Evolutionary conservation across 176 grass and related monocot genomes (phyloP).

Genomic region (Oryza glaberrima): DNA sequence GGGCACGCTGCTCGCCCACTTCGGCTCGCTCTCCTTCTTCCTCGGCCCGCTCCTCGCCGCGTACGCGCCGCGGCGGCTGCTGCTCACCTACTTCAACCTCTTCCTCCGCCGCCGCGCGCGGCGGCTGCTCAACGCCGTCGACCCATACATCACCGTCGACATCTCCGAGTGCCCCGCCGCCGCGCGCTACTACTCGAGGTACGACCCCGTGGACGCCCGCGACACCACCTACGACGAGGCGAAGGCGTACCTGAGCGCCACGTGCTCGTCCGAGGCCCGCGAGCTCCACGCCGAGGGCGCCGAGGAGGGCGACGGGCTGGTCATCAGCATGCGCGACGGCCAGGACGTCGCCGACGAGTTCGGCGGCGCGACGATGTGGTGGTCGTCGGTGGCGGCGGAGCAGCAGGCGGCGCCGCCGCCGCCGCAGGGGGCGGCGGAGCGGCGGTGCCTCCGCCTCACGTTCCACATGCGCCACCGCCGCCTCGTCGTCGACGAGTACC

Average conservation of each 20-base stretch:
- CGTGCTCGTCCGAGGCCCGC: constrained; percentile 33
- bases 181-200: constrained; percentile 25
- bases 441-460: constrained; percentile 29
- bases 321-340: constrained; percentile 46
- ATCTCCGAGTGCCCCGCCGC: constrained; percentile 48
- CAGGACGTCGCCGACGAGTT: constrained; percentile 54
- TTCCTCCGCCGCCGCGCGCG: not conserved
- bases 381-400: constrained; percentile 12
- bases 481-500: constrained; percentile 42
- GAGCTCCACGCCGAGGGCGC: constrained; percentile 49
- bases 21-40: not conserved
- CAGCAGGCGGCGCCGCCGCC: too few relatives aligned
- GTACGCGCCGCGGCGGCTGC: not conserved
- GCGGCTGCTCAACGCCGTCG: not conserved
- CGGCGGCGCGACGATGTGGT: constrained; percentile 45
- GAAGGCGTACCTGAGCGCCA: constrained; percentile 56
- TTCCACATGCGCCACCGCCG: constrained; percentile 36
- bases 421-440: not conserved
- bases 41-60: not conserved
- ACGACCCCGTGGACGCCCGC: not conserved
- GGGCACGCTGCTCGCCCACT: not conserved
- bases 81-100: not conserved
- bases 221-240: constrained; percentile 29
- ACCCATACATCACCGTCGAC: constrained; percentile 51
- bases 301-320: constrained; percentile 30